These are phyloP conservation scores for Bipolaris oryzae DNA, from an alignment of 2,329 filamentous ascomycete species.

Conservation along the genomic window DNA sequence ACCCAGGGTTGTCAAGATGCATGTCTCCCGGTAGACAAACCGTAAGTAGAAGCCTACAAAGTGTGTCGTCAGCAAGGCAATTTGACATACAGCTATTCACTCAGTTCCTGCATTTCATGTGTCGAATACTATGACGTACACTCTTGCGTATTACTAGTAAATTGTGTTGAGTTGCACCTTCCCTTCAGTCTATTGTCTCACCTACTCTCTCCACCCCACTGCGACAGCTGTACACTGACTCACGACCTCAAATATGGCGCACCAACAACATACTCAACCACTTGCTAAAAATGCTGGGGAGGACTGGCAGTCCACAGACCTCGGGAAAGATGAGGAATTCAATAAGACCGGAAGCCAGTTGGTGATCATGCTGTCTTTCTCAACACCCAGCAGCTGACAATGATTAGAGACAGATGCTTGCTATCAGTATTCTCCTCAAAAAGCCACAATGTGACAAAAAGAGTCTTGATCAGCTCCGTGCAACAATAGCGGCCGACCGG, in stretches of 20 bases:
- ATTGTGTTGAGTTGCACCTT: neutral
- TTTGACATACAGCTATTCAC: too few species aligned
- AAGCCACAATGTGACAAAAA: conserved; percentile 28
- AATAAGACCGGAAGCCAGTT: conserved; percentile 36
- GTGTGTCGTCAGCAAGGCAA: too few species aligned
- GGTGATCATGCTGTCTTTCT: neutral
- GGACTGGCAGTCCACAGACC: conserved; percentile 7
- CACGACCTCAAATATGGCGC: conserved; percentile 22
- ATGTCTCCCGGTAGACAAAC: neutral
- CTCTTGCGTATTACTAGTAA: neutral
- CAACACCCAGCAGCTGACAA: conserved; percentile 5
- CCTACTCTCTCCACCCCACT: neutral
- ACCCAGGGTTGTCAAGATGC: neutral
- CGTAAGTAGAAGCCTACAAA: neutral
- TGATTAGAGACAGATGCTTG: conserved; percentile 27
- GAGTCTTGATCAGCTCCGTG: conserved; percentile 30
- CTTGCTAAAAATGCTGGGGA: neutral
- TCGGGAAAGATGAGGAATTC: conserved; percentile 12
- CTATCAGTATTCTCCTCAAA: conserved; percentile 24
- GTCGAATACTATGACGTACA: neutral
- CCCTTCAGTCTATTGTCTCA: neutral
- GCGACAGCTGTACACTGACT: neutral
- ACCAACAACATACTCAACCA: conserved; percentile 15
- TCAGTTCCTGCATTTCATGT: too few species aligned
- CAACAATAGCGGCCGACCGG: conserved; percentile 25